Percentiles rank a stretch among this genome's conserved stretches.
These are phyloP conservation scores for Sarocladiaceae sp. DNA, from an alignment of 2,329 filamentous ascomycete genomes.

Conservation along the genomic window DNA sequence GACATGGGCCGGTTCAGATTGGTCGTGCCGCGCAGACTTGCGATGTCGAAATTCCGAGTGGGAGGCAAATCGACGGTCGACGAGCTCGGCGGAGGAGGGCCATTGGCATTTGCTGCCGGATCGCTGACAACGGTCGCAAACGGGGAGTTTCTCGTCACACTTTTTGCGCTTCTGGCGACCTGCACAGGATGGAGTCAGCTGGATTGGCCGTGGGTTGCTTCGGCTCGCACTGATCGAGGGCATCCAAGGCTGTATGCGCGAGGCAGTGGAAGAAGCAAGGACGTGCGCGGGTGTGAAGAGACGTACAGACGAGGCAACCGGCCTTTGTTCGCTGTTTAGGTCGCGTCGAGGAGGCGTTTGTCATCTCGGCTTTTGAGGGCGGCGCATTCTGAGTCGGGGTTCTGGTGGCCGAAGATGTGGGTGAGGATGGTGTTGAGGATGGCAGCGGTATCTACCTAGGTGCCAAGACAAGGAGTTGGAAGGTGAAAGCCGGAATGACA, in stretches of 20 bases:
- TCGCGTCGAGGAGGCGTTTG: constrained; percentile 3
- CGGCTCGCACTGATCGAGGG: no score
- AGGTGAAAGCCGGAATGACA: no score
- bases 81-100: constrained; percentile 10
- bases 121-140: constrained; percentile 7
- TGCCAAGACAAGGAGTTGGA: no score
- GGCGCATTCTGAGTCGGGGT: background rate
- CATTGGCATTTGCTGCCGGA: constrained; percentile 8
- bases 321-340: constrained; percentile 7
- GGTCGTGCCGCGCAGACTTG: background rate
- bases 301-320: constrained; percentile 6
- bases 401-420: background rate
- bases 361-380: no score
- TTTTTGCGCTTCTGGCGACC: constrained; percentile 11
- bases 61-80: constrained; percentile 10
- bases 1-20: background rate
- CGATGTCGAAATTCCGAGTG: constrained; percentile 6
- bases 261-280: no score
- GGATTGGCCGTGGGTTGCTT: background rate
- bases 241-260: no score
- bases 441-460: no score
- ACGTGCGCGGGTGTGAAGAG: background rate
- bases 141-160: constrained; percentile 9
- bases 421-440: constrained; percentile 1
- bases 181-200: background rate